Conservation (phyloP, 108 stramenopile species). For the Hondaea fermentalgiana region DNA sequence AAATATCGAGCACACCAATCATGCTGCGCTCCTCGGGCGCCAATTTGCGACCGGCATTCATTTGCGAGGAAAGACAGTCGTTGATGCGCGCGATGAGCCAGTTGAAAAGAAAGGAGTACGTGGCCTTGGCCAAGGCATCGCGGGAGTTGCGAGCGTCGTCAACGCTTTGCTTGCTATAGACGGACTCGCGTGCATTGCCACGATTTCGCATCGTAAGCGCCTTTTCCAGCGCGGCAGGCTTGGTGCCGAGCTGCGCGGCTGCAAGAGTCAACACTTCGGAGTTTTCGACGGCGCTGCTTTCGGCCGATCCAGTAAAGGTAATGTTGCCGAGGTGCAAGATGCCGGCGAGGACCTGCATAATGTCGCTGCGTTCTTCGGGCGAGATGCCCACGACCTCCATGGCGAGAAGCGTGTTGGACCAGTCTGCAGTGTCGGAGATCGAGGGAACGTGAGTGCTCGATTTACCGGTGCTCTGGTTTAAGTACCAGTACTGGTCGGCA, state of each 20-base stretch:
- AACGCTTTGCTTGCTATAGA: conserved; percentile 29
- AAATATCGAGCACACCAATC: conserved; percentile 42
- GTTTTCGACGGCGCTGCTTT: conserved; percentile 49
- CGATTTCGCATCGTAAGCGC: conserved; percentile 10
- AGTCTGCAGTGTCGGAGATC: conserved; percentile 40
- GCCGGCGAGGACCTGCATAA: conserved; percentile 27
- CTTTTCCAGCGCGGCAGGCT: conserved; percentile 27
- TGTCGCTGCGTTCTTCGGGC: not conserved
- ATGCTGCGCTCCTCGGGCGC: not conserved
- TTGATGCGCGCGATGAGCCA: conserved; percentile 52
- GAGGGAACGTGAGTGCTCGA: conserved; percentile 10
- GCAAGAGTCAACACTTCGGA: conserved; percentile 51
- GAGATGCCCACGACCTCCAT: conserved; percentile 31
- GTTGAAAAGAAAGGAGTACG: conserved; percentile 49
- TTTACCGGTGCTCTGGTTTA: conserved; percentile 29
- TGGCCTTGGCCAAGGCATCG: conserved; percentile 53
- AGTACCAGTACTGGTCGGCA: conserved; percentile 44
- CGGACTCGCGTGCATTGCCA: not conserved
- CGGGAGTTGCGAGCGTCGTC: conserved; percentile 43
- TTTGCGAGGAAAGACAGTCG: not conserved
- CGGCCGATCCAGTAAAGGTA: conserved; percentile 58
- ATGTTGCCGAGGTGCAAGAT: conserved; percentile 43
- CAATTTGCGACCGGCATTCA: not conserved
- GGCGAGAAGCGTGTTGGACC: conserved; percentile 26
- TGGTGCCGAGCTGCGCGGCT: conserved; percentile 29